Evolutionary conservation across 2,329 filamentous ascomycete species (phyloP), one percentile per base, ranked within the genome.

Genomic region (Neofusicoccum laricinum): DNA sequence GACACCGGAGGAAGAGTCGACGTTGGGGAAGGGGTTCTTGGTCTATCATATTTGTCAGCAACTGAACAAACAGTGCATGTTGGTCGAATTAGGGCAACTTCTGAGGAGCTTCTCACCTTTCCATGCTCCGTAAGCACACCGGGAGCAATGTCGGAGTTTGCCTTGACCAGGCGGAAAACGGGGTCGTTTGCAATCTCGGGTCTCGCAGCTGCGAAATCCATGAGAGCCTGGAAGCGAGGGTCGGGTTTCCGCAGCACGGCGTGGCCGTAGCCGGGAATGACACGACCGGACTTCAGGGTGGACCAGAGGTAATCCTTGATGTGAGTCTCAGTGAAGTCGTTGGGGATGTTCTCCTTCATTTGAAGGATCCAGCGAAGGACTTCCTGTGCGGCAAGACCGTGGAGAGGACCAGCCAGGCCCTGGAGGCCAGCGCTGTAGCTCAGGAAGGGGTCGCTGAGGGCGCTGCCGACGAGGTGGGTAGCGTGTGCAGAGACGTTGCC

Each of bases 11-110:
- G 88, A 90, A 53, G 90, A 93, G 79, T 99, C 95, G 67, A 99
- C 95, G 77, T 99, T 99, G 68, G 95, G 95, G 80, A 94, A 96
- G 1, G 95, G 93, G 82, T 97, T 97, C 85, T 96, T 96, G 70
- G 93, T 97, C 89, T 85, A 62, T 19, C 2, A 53, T 30, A n/a
- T 34, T 19, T 3, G 40, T 57, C 34, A 64, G 65, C 67, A n/a
- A 15, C 34, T 15, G 12, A 43, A 12, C 3, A 15, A 61, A 67
- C 61, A 51, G 49, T 48, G 10, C 34, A 21, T 1, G 11, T 25
- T 17, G 11, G 21, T 10, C 12, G 19, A 17, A 32, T 46, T 19
- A 0, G 11, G 43, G 30, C 25, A 36, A 5, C 5, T 25, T 41
- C 5, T 30, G 7, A 41, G 38, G 36, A n/a, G 21, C 30, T 4